Evolutionary conservation across 2,329 filamentous ascomycete species (phyloP).

Genomic region (Phyllosticta citrichinensis): DNA sequence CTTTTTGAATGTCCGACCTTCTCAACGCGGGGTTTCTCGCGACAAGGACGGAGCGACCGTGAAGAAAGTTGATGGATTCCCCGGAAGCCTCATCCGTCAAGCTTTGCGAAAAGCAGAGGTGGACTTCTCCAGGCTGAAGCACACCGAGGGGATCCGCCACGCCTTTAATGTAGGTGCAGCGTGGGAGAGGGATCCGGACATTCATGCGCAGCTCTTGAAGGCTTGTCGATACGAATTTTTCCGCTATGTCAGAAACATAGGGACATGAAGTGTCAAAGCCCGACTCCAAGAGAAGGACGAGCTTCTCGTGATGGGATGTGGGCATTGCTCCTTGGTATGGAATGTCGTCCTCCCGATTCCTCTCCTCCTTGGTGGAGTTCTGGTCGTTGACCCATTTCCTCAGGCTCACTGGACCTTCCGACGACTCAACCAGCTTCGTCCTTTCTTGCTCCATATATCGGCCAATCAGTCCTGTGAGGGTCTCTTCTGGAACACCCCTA

Average conservation of each 20-base stretch:
- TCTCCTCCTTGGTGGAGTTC: conserved; percentile 20
- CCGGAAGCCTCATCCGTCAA: conserved; percentile 46
- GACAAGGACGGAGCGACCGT: conserved; percentile 53
- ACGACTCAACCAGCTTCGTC: conserved; percentile 39
- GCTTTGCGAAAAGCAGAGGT: conserved; percentile 54
- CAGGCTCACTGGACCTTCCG: conserved; percentile 42
- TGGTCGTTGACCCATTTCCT: conserved; percentile 43
- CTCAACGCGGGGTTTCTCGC: conserved; percentile 61
- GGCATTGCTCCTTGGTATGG: conserved; percentile 21
- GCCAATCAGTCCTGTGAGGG: conserved; percentile 41
- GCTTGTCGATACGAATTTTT: conserved; percentile 39
- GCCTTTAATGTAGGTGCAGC: conserved; percentile 56
- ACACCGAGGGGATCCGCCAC: conserved; percentile 55
- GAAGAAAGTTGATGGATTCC: conserved; percentile 39
- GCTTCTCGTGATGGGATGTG: conserved; percentile 16
- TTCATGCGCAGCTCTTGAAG: conserved; percentile 46
- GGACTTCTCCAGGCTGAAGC: conserved; percentile 55
- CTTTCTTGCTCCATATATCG: conserved; percentile 45
- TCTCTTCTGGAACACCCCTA: conserved; percentile 38
- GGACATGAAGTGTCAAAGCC: conserved; percentile 48
- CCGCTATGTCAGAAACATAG: conserved; percentile 42
- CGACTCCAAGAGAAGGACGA: conserved; percentile 25
- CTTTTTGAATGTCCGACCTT: conserved; percentile 60
- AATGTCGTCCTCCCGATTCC: conserved; percentile 14
- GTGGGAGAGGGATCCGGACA: conserved; percentile 50